Evolutionary conservation across 257 asterid species (phyloP), one percentile per base, ranked within the genome.

Genomic region (Buddleja alternifolia): DNA sequence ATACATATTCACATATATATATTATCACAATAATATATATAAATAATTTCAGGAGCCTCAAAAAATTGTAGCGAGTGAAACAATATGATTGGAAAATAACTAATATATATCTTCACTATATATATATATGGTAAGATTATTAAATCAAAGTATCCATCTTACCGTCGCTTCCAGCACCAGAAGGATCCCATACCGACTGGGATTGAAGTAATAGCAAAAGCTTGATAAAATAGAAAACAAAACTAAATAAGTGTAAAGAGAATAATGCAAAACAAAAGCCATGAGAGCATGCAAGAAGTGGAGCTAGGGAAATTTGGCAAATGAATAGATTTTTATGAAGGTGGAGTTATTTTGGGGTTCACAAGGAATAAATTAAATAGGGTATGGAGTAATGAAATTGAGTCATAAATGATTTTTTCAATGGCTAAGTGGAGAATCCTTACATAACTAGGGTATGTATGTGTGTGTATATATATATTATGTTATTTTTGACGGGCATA

Each of bases 121-220:
- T 29, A 29, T n/a, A n/a, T n/a, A n/a, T n/a, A n/a, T n/a, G n/a
- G 34, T 29, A 29, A 29, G 34, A 29, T 29, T 29, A 29, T 29
- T 29, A 29, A 29, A 29, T 29, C 34, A 29, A 29, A 29, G 34
- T 29, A 29, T 1, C 5, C 5, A 29, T 6, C 65, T 80, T 82
- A 92, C 98, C 98, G 54, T 73, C 85, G 65, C 88, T 88, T 60
- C 97, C 98, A 1, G 96, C 93, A 64, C 98, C 98, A 3, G 59
- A 71, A 59, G 95, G 85, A 50, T 81, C 44, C 97, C 98, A 19
- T 92, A 90, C 98, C 98, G 90, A 57, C 93, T 86, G 16, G 88
- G 97, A 44, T 80, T 83, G 86, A 89, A 89, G 71, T 82, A 67
- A 55, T 59, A 70, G 75, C 88, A 78, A 9, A 71, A 66, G 65